Conservation (phyloP, 2,329 filamentous ascomycete genomes). For the Davidsoniella eucalypti region DNA sequence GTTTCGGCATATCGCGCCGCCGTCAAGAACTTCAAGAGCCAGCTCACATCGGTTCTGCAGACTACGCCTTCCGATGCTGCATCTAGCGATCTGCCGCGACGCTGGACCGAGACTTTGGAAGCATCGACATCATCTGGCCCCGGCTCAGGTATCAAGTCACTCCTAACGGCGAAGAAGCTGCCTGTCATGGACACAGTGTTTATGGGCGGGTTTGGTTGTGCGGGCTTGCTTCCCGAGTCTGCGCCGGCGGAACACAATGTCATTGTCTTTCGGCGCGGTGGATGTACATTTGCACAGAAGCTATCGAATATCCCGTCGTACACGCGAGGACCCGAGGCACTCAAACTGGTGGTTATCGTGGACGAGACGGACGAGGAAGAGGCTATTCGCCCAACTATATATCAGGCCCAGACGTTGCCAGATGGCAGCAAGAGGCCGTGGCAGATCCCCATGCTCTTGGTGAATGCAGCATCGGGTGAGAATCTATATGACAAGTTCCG, state of each 20-base stretch:
- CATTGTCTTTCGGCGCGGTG: conserved; percentile 66
- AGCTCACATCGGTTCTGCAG: conserved; percentile 13
- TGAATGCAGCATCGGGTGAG: conserved; percentile 49
- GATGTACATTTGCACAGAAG: conserved; percentile 73
- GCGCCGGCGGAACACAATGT: conserved; percentile 49
- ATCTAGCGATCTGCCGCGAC: neutral
- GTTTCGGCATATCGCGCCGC: conserved; percentile 14
- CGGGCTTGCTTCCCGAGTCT: conserved; percentile 34
- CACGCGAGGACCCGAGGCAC: conserved; percentile 35
- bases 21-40: conserved; percentile 13
- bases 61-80: conserved; percentile 8
- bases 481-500: conserved; percentile 45
- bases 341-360: conserved; percentile 73
- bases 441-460: conserved; percentile 69
- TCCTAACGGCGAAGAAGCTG: conserved; percentile 28
- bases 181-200: conserved; percentile 34
- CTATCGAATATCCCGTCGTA: conserved; percentile 70
- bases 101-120: conserved; percentile 7
- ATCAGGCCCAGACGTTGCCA: conserved; percentile 55
- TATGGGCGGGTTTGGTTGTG: conserved; percentile 54
- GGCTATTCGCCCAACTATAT: conserved; percentile 49
- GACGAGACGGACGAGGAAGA: conserved; percentile 22
- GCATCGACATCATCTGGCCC: conserved; percentile 12
- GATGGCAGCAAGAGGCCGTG: conserved; percentile 52
- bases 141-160: conserved; percentile 53